Evolutionary conservation across 2,329 filamentous ascomycete genomes (phyloP).

Genomic region (Xylogone sp.): DNA sequence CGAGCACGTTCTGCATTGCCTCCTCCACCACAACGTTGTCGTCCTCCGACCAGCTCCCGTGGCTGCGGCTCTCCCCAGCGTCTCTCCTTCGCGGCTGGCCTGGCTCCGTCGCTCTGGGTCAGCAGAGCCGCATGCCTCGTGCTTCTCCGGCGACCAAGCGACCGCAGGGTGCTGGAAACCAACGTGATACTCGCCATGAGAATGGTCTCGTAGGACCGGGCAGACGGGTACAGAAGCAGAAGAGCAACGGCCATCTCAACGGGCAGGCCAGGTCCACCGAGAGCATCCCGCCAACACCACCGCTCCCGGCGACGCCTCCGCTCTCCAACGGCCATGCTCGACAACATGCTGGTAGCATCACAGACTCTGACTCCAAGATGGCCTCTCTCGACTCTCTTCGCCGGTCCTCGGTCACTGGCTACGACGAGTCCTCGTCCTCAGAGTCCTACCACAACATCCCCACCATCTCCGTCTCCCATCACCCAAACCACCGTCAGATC

Average conservation of each 20-base stretch:
- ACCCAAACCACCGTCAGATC: conserved; percentile 59
- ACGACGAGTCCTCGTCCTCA: conserved; percentile 52
- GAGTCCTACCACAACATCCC: conserved; percentile 40
- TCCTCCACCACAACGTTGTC: not conserved
- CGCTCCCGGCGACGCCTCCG: conserved; percentile 33
- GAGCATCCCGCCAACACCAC: conserved; percentile 35
- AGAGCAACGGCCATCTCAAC: conserved; percentile 52
- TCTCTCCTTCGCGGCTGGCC: not conserved
- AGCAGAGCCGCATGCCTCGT: conserved; percentile 32
- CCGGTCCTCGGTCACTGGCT: conserved; percentile 46
- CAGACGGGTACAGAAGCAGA: conserved; percentile 55
- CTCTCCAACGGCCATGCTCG: conserved; percentile 27
- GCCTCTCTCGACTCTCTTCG: conserved; percentile 36
- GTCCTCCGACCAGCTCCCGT: not conserved
- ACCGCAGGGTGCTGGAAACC: conserved; percentile 46
- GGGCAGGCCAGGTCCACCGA: conserved; percentile 41
- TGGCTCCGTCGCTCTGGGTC: conserved; percentile 25
- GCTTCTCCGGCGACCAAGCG: conserved; percentile 26
- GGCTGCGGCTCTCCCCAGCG: not conserved
- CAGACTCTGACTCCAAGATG: conserved; percentile 23
- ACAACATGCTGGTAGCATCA: conserved; percentile 17
- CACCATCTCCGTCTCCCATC: conserved; percentile 31
- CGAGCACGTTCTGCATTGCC: not conserved
- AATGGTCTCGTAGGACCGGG: conserved; percentile 80
- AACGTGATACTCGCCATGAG: conserved; percentile 76